phyloP scores from a whole-genome alignment of 495 filamentous ascomycete species.

The Tuber indicum region DNA sequence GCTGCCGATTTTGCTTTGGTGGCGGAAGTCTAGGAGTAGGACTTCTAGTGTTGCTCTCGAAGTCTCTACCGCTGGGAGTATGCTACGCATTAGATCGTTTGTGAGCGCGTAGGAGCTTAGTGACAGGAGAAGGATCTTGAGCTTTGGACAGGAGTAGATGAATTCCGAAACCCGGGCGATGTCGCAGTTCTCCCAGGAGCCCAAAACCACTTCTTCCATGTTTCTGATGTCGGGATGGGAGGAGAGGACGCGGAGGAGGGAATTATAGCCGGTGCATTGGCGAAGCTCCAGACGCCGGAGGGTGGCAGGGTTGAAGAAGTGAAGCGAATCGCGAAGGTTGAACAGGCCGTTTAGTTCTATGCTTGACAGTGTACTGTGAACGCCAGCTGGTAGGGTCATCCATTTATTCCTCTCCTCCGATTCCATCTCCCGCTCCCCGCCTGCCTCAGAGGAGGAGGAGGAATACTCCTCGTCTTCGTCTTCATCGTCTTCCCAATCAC shows the following conservation, averaged over 20 bases:
- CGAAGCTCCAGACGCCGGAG: slow-evolving; percentile 8
- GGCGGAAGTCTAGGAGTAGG: not conserved
- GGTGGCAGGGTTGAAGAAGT: slow-evolving; percentile 10
- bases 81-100: not conserved
- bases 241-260: slow-evolving; percentile 7
- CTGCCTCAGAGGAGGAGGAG: not conserved
- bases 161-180: slow-evolving; percentile 7
- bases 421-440: not conserved
- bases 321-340: not conserved
- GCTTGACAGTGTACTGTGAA: not conserved
- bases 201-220: slow-evolving; percentile 3
- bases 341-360: slow-evolving; percentile 1
- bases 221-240: not conserved
- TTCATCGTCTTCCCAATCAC: slow-evolving; percentile 3
- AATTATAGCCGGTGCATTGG: not conserved
- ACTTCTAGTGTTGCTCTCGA: not conserved
- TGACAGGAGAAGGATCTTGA: not conserved
- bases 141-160: slow-evolving; percentile 5
- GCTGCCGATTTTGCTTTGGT: not conserved
- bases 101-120: slow-evolving; percentile 6
- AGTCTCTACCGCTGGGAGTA: slow-evolving; percentile 3
- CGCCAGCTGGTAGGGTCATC: not conserved
- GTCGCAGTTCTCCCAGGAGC: slow-evolving; percentile 7
- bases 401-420: not conserved
- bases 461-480: slow-evolving; percentile 2